Conservation (phyloP, 192 early-diverging fungal genomes). For the Irineochytrium annulatum region DNA sequence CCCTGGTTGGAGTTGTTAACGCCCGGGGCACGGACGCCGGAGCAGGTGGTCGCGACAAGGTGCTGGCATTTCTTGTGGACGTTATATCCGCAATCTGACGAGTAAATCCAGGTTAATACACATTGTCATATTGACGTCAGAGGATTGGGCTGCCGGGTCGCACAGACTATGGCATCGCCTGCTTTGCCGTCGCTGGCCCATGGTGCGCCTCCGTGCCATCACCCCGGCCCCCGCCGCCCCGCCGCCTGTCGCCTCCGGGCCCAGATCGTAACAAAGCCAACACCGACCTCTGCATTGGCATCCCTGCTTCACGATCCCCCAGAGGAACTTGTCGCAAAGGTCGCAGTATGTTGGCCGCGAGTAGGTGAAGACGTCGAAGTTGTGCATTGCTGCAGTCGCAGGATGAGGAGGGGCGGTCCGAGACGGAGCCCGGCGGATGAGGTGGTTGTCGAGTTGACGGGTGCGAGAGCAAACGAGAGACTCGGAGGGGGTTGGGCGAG, state of each 20-base stretch:
- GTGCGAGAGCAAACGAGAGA: too few species aligned
- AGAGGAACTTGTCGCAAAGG: slow-evolving; percentile 59
- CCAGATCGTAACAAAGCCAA: neutral
- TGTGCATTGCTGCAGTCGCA: slow-evolving; percentile 33
- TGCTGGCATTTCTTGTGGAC: slow-evolving; percentile 53
- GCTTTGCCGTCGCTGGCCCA: too few species aligned
- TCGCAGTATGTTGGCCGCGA: slow-evolving; percentile 63
- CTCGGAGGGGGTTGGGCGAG: too few species aligned
- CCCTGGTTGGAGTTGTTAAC: slow-evolving; percentile 11
- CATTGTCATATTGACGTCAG: too few species aligned
- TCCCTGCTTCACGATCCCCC: slow-evolving; percentile 70
- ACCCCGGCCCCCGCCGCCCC: neutral
- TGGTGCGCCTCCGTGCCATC: too few species aligned
- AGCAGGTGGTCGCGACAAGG: slow-evolving; percentile 21
- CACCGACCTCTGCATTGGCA: slow-evolving; percentile 42
- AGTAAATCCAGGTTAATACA: too few species aligned
- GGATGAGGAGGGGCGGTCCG: too few species aligned
- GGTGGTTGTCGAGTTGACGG: too few species aligned
- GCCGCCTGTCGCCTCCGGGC: neutral
- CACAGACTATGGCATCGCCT: too few species aligned
- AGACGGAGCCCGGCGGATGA: too few species aligned
- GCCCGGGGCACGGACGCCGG: slow-evolving; percentile 8
- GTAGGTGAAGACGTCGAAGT: slow-evolving; percentile 54
- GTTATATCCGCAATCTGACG: slow-evolving; percentile 37
- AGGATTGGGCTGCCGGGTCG: too few species aligned